Evolutionary conservation across 495 filamentous ascomycete genomes (phyloP), one percentile per base, ranked within the genome.

Genomic region (Lindgomyces ingoldianus): DNA sequence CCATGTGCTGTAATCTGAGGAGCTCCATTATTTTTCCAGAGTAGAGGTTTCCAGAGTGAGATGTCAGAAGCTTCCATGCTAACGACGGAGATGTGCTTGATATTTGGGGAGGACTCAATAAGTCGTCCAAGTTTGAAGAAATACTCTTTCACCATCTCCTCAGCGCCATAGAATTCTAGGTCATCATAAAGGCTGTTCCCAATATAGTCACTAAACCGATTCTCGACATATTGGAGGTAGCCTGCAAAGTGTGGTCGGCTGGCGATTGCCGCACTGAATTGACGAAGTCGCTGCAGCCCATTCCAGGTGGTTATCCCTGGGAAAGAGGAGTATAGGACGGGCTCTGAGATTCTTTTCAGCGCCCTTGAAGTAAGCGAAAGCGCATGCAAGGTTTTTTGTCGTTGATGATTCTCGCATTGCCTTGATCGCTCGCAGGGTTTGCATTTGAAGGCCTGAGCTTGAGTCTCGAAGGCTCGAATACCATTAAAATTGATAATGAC

Each of bases 351-450:
- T 14, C 45, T 26, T 9, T 36, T 64, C 27, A 64, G 53, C 6
- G n/a, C 21, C 26, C n/a, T 12, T 1, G 41, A 57, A 24, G 60
- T 48, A 4, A 57, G 60, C 25, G 19, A 39, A 0, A 64, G 41
- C 11, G 52, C 39, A 21, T 50, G 25, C 36, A 64, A 26, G 9
- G 60, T 22, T 18, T 36, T 49, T 33, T 50, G 33, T 25, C 60
- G 60, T 24, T 27, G 24, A n/a, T 48, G 39, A 24, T 64, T 64
- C 12, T 56, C 51, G 39, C 39, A 19, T 54, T 64, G 60, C n/a
- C 60, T 41, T n/a, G 25, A 1, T 21, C 25, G 22, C 29, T 64
- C 60, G 10, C 29, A 0, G 4, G 8, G 26, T 42, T 47, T 24
- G 52, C 25, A 16, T 21, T 26, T 56, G 60, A 56, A 57, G 12